These are phyloP conservation scores for Lactarius hatsudake DNA, from an alignment of 768 basidiomycete genomes.

Conservation along the genomic window DNA sequence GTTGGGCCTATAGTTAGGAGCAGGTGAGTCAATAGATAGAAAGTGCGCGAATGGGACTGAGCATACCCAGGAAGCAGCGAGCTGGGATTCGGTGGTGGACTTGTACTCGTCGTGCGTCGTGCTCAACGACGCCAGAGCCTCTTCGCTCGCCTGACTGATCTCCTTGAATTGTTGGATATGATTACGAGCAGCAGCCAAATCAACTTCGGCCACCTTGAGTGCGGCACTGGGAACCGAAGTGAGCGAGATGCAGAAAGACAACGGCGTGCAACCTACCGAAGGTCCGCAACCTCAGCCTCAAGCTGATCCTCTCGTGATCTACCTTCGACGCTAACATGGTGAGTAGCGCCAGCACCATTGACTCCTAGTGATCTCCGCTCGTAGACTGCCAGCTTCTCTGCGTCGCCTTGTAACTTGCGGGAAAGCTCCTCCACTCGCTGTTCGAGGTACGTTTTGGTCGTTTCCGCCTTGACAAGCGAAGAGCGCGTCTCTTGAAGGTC, in stretches of 20 bases:
- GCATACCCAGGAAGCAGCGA: constrained; percentile 64
- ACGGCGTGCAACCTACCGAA: constrained; percentile 51
- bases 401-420: constrained; percentile 68
- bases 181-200: constrained; percentile 63
- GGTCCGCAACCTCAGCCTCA: constrained; percentile 80
- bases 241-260: background rate
- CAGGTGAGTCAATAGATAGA: background rate
- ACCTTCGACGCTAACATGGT: constrained; percentile 42
- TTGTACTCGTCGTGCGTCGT: constrained; percentile 80
- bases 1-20: constrained; percentile 50
- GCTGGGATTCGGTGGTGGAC: constrained; percentile 62
- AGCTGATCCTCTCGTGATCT: constrained; percentile 73
- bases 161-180: constrained; percentile 85
- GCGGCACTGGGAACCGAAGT: constrained; percentile 48
- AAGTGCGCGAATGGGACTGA: background rate
- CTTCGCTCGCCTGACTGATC: constrained; percentile 80
- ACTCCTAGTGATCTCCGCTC: constrained; percentile 55
- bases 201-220: constrained; percentile 75
- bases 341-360: constrained; percentile 34
- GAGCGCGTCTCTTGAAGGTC: constrained; percentile 71
- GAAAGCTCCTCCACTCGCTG: constrained; percentile 61
- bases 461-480: constrained; percentile 66
- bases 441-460: constrained; percentile 75
- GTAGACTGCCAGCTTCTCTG: constrained; percentile 85
- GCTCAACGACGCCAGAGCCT: constrained; percentile 66